phyloP scores from a whole-genome alignment of 2,329 filamentous ascomycete genomes.

The Pseudopyrenochaeta lycopersici region DNA sequence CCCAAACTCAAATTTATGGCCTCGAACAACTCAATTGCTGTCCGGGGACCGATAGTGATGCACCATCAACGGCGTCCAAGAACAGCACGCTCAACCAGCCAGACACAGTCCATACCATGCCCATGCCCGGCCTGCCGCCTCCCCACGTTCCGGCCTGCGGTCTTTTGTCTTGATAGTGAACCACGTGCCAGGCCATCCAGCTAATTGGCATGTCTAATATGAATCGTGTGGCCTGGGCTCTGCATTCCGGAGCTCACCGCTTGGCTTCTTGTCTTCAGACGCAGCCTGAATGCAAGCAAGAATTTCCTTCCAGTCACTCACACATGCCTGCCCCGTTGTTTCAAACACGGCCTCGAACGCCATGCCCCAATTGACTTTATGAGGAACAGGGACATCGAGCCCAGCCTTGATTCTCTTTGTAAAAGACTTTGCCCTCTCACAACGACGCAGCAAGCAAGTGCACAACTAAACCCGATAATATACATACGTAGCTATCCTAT shows the following conservation, averaged over 20 bases:
- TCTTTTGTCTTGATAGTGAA: background rate
- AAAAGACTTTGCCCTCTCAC: too few relatives aligned
- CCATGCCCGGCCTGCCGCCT: background rate
- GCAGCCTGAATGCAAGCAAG: too few relatives aligned
- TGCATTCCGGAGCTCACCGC: too few relatives aligned
- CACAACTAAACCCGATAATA: too few relatives aligned
- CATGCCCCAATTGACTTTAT: too few relatives aligned
- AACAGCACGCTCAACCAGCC: background rate
- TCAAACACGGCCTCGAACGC: too few relatives aligned
- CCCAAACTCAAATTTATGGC: background rate
- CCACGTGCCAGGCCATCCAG: background rate
- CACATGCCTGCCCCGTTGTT: too few relatives aligned
- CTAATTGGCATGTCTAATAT: background rate
- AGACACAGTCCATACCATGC: background rate
- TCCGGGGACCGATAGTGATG: background rate
- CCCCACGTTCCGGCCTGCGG: background rate
- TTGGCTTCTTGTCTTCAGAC: too few relatives aligned
- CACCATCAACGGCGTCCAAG: background rate
- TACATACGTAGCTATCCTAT: background rate
- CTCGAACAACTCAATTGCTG: background rate
- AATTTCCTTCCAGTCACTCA: too few relatives aligned
- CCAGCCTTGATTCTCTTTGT: too few relatives aligned
- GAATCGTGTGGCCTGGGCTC: background rate
- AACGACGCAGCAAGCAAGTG: too few relatives aligned
- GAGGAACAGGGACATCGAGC: too few relatives aligned